These are phyloP conservation scores for Alternaria angustiovoidea DNA, from an alignment of 2,329 filamentous ascomycete species.

Conservation along the genomic window DNA sequence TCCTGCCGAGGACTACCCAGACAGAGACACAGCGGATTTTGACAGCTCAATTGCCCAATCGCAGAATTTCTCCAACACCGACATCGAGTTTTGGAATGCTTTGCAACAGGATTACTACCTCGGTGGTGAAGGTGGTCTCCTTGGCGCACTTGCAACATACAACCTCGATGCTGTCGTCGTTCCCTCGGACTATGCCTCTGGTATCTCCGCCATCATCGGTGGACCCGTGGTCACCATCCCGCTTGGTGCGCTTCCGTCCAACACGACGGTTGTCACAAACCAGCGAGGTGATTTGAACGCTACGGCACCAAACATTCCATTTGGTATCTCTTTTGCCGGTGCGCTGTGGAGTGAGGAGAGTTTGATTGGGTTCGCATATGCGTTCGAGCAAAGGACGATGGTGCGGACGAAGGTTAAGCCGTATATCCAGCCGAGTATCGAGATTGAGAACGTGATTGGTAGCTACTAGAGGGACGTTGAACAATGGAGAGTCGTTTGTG, in stretches of 20 bases:
- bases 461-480: not conserved
- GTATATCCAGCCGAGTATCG: constrained; percentile 59
- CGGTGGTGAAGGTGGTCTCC: constrained; percentile 67
- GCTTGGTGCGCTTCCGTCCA: constrained; percentile 63
- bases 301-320: constrained; percentile 63
- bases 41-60: constrained; percentile 58
- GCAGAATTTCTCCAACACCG: constrained; percentile 64
- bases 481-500: not conserved
- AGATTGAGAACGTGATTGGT: constrained; percentile 55
- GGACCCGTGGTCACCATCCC: constrained; percentile 70
- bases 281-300: constrained; percentile 61
- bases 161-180: constrained; percentile 69
- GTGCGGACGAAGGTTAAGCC: constrained; percentile 58
- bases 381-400: constrained; percentile 69
- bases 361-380: constrained; percentile 72
- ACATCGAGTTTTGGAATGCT: constrained; percentile 64
- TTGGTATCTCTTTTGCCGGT: constrained; percentile 71
- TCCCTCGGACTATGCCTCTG: constrained; percentile 60
- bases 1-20: constrained; percentile 66
- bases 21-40: constrained; percentile 66
- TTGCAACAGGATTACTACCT: constrained; percentile 63
- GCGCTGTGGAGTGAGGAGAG: constrained; percentile 67
- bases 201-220: constrained; percentile 64
- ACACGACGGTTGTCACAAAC: constrained; percentile 58
- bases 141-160: constrained; percentile 65